These are phyloP conservation scores for Xylaria curta DNA, from an alignment of 495 filamentous ascomycete species.

Conservation along the genomic window DNA sequence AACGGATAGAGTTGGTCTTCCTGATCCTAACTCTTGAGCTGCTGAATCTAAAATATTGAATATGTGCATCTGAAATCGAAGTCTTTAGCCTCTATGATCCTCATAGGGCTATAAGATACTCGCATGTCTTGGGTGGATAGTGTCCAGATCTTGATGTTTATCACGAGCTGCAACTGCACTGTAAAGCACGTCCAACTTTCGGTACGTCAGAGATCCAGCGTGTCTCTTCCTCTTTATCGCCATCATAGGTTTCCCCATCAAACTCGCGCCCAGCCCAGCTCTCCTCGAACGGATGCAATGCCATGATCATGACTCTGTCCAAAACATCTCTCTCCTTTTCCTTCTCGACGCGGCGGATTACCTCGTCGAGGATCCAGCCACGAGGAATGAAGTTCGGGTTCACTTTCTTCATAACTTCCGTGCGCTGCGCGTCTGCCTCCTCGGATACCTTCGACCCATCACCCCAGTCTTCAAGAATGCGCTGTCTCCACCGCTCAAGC, in stretches of 20 bases:
- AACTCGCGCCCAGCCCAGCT: conserved; percentile 63
- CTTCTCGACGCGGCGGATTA: conserved; percentile 87
- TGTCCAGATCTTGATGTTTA: neutral
- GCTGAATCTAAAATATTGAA: neutral
- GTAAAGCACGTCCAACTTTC: conserved; percentile 73
- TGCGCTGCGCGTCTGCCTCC: conserved; percentile 65
- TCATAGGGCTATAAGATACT: neutral
- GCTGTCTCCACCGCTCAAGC: conserved; percentile 73
- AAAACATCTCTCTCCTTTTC: conserved; percentile 81
- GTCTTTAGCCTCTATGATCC: neutral
- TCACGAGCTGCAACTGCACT: conserved; percentile 81
- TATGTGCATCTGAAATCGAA: neutral
- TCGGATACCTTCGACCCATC: conserved; percentile 45
- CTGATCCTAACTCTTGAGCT: too few species aligned
- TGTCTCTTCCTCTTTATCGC: conserved; percentile 73
- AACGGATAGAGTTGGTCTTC: neutral
- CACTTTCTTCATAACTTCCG: conserved; percentile 75
- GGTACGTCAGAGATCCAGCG: conserved; percentile 91
- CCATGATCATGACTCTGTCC: conserved; percentile 75
- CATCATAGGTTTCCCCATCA: conserved; percentile 48
- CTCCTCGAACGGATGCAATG: conserved; percentile 82
- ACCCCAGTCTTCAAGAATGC: conserved; percentile 76
- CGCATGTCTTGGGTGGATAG: neutral
- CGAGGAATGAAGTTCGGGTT: conserved; percentile 93
- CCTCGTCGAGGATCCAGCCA: conserved; percentile 90